Evolutionary conservation across 352 stramenopile genomes (phyloP).

Genomic region (Globisporangium cylindrosporum): DNA sequence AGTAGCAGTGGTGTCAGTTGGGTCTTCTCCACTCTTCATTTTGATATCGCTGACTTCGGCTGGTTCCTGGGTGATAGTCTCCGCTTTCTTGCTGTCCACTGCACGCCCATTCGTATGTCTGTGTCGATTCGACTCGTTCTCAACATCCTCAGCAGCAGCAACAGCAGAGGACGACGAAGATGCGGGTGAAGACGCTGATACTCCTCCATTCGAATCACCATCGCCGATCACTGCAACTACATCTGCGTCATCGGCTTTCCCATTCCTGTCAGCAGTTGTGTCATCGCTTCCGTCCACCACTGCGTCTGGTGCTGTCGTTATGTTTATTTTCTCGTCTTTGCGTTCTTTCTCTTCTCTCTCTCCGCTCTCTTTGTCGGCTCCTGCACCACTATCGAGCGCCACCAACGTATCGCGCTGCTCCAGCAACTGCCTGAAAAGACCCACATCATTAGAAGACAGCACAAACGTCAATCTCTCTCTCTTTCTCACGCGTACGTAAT

Average conservation of each 20-base stretch:
- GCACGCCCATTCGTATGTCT: conserved; percentile 9
- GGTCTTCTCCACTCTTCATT: background rate
- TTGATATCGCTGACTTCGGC: background rate
- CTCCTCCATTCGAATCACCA: background rate
- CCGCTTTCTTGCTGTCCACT: background rate
- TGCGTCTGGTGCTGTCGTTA: background rate
- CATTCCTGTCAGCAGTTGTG: conserved; percentile 1
- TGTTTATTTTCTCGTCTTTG: conserved; percentile 5
- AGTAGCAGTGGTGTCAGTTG: background rate
- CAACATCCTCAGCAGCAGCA: background rate
- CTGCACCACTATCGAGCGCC: conserved; percentile 28
- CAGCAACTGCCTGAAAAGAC: conserved; percentile 46
- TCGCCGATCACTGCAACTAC: background rate
- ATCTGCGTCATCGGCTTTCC: background rate
- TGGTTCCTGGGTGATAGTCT: background rate
- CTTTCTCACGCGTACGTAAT: background rate
- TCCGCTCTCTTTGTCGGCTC: conserved; percentile 16
- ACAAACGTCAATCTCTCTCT: background rate
- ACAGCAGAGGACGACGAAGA: background rate
- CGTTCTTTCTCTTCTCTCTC: conserved; percentile 3
- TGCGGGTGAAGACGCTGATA: background rate
- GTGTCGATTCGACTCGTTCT: background rate
- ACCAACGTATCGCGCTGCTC: conserved; percentile 47
- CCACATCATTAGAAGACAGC: background rate
- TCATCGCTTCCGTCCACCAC: background rate